phyloP scores from a whole-genome alignment of 2,329 filamentous ascomycete species.

The Phaeomoniella chlamydospora region DNA sequence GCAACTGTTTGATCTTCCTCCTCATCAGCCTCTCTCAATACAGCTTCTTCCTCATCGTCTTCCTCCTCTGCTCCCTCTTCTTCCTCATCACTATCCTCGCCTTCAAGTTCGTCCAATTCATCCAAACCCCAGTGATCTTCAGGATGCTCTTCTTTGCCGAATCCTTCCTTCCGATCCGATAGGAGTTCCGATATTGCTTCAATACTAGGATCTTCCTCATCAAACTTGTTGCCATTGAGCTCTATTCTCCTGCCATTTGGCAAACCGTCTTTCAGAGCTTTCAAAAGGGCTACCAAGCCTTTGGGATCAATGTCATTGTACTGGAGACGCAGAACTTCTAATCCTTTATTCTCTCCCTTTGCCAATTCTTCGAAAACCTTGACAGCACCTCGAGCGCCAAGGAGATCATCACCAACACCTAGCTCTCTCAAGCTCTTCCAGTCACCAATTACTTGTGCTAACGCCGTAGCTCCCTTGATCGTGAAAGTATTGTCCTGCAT shows the following conservation, averaged over 20 bases:
- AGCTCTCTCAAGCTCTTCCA: conserved; percentile 73
- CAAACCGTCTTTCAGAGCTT: conserved; percentile 52
- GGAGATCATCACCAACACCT: conserved; percentile 75
- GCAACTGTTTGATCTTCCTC: conserved; percentile 47
- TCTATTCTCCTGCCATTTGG: conserved; percentile 74
- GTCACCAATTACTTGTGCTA: conserved; percentile 57
- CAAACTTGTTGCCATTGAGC: conserved; percentile 90
- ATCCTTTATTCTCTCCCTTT: conserved; percentile 60
- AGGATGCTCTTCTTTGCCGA: conserved; percentile 43
- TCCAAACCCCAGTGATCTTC: conserved; percentile 80
- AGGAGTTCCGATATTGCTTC: conserved; percentile 55
- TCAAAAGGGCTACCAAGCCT: conserved; percentile 56
- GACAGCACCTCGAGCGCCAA: conserved; percentile 63
- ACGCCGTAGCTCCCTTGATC: conserved; percentile 57
- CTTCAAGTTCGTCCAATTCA: conserved; percentile 72
- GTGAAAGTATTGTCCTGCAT: conserved; percentile 98
- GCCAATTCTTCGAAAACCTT: conserved; percentile 59
- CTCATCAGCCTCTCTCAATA: conserved; percentile 61
- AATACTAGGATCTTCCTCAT: conserved; percentile 66
- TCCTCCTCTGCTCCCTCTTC: conserved; percentile 56
- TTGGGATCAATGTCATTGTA: conserved; percentile 85
- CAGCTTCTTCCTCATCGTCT: conserved; percentile 39
- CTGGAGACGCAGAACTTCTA: conserved; percentile 72
- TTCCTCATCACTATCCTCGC: conserved; percentile 53
- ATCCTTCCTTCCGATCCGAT: conserved; percentile 62